phyloP scores from a whole-genome alignment of 257 asterid species.

The Nicotiana tomentosiformis region DNA sequence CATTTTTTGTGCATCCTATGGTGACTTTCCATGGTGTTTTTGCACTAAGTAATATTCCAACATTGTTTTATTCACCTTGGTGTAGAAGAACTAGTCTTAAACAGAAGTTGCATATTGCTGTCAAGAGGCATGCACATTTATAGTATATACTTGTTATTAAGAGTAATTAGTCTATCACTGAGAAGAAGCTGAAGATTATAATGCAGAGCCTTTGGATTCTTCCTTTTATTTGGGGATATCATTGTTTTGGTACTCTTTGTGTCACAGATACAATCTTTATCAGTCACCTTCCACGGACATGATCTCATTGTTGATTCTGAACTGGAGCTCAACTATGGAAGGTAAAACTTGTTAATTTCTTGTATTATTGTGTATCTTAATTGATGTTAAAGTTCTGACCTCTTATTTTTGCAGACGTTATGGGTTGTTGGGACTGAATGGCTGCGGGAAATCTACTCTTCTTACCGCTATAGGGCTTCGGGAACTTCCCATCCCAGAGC shows the following conservation, averaged over 20 bases:
- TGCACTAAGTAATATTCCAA: background rate
- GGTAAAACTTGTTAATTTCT: constrained; percentile 27
- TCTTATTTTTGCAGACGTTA: constrained; percentile 14
- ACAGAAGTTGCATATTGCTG: background rate
- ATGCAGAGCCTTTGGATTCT: background rate
- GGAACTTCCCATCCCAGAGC: constrained; percentile 21
- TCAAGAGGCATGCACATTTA: background rate
- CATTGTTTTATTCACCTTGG: background rate
- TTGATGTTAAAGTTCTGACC: background rate
- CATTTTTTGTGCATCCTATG: background rate
- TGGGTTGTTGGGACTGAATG: constrained; percentile 27
- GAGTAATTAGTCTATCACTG: background rate
- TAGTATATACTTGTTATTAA: background rate
- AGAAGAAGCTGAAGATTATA: background rate
- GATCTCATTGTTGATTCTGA: constrained; percentile 71
- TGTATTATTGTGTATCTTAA: background rate
- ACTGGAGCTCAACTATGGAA: constrained; percentile 69
- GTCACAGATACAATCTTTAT: constrained; percentile 64
- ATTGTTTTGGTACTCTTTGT: background rate
- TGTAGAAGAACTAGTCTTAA: background rate
- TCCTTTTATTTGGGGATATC: background rate
- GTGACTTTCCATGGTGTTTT: background rate
- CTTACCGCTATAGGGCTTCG: constrained; percentile 15
- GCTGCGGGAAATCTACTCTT: constrained; percentile 23
- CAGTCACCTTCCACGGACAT: constrained; percentile 76